Conservation (phyloP, 331 rosid species). For the Rosa hybrid region DNA sequence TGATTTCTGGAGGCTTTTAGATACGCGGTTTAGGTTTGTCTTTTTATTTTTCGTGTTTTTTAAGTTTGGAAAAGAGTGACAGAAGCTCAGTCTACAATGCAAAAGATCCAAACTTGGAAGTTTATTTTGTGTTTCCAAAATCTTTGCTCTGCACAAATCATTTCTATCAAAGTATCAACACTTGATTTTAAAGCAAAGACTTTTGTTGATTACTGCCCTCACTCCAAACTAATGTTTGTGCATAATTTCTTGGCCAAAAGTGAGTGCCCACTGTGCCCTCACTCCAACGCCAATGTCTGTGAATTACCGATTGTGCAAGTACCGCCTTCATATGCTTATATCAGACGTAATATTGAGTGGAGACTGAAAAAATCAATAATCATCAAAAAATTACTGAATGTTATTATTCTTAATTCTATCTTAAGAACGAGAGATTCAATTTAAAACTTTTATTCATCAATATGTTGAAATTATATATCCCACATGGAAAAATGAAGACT, state of each 20-base stretch:
- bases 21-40: constrained; percentile 15
- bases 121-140: constrained; percentile 15
- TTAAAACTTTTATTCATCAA: too few species aligned
- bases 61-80: constrained; percentile 24
- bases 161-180: background rate
- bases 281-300: too few species aligned
- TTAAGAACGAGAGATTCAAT: too few species aligned
- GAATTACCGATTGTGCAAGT: too few species aligned
- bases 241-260: background rate
- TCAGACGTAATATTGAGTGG: too few species aligned
- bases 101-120: constrained; percentile 18
- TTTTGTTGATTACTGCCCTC: background rate
- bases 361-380: too few species aligned
- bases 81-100: constrained; percentile 30
- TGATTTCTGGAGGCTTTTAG: background rate
- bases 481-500: too few species aligned
- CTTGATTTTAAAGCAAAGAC: background rate
- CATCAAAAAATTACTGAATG: too few species aligned
- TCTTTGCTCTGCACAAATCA: background rate
- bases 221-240: background rate
- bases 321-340: too few species aligned
- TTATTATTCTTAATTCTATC: too few species aligned
- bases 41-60: constrained; percentile 7
- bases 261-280: too few species aligned
- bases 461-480: too few species aligned